Conservation (phyloP, 805 yeast species). For the Maudiozyma serrabonitensis region DNA sequence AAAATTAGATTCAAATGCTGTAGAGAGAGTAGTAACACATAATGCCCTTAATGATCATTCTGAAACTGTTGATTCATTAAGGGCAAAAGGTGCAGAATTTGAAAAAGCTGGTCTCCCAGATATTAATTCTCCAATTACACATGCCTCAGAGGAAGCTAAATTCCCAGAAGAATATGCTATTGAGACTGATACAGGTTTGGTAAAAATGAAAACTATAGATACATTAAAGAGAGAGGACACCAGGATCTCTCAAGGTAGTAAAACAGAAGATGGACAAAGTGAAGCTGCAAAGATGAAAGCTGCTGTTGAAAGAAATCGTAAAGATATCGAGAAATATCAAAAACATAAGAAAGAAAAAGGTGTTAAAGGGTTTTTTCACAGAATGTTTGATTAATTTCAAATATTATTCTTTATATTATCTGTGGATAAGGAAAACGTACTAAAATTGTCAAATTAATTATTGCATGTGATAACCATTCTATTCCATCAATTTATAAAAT, state of each 20-base stretch:
- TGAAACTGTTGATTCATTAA: constrained; percentile 19
- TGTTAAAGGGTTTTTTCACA: constrained; percentile 18
- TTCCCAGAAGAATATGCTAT: constrained; percentile 62
- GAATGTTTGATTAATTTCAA: constrained; percentile 13
- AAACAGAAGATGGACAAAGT: neutral
- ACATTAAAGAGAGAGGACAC: constrained; percentile 38
- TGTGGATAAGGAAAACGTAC: no score
- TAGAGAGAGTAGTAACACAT: constrained; percentile 17
- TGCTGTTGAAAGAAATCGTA: constrained; percentile 28
- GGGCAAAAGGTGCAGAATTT: constrained; percentile 10
- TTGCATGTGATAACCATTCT: no score
- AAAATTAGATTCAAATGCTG: constrained; percentile 10
- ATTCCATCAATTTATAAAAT: no score
- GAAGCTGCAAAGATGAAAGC: constrained; percentile 12
- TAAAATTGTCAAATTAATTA: no score
- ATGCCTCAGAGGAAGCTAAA: constrained; percentile 12
- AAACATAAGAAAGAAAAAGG: constrained; percentile 16
- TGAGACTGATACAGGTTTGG: constrained; percentile 60
- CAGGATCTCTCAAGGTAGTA: constrained; percentile 7
- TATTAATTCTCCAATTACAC: constrained; percentile 15
- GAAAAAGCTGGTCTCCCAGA: constrained; percentile 12
- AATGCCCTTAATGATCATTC: constrained; percentile 17
- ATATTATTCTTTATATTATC: neutral
- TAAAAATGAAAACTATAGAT: constrained; percentile 46
- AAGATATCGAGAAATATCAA: constrained; percentile 20